These are phyloP conservation scores for Dentipellis fragilis DNA, from an alignment of 768 basidiomycete genomes.

Conservation along the genomic window DNA sequence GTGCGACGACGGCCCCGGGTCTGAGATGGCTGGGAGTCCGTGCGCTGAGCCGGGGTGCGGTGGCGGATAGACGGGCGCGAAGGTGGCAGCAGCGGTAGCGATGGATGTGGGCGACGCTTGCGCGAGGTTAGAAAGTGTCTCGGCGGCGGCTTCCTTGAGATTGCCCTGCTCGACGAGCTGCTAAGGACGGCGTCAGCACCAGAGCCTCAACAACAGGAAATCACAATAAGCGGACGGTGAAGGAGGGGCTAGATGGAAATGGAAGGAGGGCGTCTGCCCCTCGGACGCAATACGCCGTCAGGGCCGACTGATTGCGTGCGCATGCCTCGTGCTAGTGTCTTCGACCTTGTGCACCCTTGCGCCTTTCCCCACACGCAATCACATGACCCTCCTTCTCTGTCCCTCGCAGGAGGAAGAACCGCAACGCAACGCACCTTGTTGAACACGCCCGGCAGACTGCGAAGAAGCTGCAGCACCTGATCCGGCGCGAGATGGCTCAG, in stretches of 20 bases:
- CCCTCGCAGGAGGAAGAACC: not conserved
- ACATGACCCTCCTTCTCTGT: not conserved
- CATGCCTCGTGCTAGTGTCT: too few species aligned
- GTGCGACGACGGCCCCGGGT: slow-evolving; percentile 66
- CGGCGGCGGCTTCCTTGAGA: slow-evolving; percentile 21
- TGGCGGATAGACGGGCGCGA: not conserved
- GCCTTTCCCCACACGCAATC: not conserved
- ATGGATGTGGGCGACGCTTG: slow-evolving; percentile 3
- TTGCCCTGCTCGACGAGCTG: slow-evolving; percentile 13
- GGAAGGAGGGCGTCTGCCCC: too few species aligned
- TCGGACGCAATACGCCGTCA: too few species aligned
- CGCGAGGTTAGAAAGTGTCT: slow-evolving; percentile 22
- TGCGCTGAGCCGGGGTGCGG: slow-evolving; percentile 7
- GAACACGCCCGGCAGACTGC: not conserved
- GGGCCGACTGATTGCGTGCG: too few species aligned
- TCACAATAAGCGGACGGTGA: too few species aligned
- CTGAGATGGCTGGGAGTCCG: slow-evolving; percentile 32
- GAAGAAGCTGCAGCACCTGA: not conserved
- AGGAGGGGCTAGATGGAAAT: too few species aligned
- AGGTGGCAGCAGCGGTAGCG: not conserved
- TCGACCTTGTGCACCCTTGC: not conserved
- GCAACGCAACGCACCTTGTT: not conserved
- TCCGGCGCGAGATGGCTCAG: not conserved
- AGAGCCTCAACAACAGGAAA: too few species aligned
- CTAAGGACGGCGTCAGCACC: slow-evolving; percentile 5